Evolutionary conservation across 2,329 filamentous ascomycete genomes (phyloP), one percentile per base, ranked within the genome.

Genomic region (Thermoascus crustaceus): DNA sequence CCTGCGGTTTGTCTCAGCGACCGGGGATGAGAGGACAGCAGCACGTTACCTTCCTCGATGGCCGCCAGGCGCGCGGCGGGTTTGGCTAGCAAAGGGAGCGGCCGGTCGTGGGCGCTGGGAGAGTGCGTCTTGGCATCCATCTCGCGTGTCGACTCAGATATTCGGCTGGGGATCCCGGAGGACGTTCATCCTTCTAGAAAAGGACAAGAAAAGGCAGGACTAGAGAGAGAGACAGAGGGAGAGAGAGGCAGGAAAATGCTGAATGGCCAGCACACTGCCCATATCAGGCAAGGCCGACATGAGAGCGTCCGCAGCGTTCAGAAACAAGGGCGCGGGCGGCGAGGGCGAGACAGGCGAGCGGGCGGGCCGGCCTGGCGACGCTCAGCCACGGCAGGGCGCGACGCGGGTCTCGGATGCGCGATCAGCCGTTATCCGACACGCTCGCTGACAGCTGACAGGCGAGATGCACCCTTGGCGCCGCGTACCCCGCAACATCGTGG

Each of bases 221-320:
- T 29, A 9, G 26, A 29, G 14, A 10, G 26, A 13, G 13, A 29
- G n/a, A n/a, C n/a, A 29, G 26, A 29, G 26, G 26, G 26, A 13
- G 14, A 34, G 6, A n/a, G 8, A 9, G 11, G 19, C 32, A 37
- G 32, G 39, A 42, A 41, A 47, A 39, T 26, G 50, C 41, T 49
- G 47, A 51, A 45, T 50, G 45, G 46, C 39, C 48, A 46, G 47
- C 44, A 42, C 50, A 50, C 46, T 52, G 48, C 43, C 43, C 42
- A 42, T 47, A 49, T 47, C 41, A 45, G 47, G 40, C 43, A 46
- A 50, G 45, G 47, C 35, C 41, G 44, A 50, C 49, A 35, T 38
- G 18, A 18, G 34, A n/a, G n/a, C n/a, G n/a, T n/a, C n/a, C n/a
- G n/a, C n/a, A n/a, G n/a, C n/a, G n/a, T n/a, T n/a, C n/a, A n/a